These are phyloP conservation scores for Aspergillus melleus DNA, from an alignment of 2,329 filamentous ascomycete species.

Conservation along the genomic window DNA sequence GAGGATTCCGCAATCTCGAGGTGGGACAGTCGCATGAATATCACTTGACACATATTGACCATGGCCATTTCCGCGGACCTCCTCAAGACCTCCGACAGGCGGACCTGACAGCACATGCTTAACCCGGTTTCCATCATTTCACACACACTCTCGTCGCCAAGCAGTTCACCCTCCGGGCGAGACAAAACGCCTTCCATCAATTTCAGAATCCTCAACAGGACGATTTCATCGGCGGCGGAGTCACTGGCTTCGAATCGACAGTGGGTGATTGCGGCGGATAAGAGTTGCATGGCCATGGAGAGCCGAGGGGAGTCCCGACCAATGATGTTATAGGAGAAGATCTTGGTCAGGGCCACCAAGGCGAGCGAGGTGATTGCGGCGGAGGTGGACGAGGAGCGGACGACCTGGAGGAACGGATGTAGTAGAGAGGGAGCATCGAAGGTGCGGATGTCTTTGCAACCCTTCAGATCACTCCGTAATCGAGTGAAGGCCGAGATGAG, in stretches of 20 bases:
- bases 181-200: constrained; percentile 99
- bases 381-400: constrained; percentile 92
- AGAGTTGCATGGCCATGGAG: constrained; percentile 85
- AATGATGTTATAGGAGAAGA: constrained; percentile 92
- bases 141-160: constrained; percentile 98
- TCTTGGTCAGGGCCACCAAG: constrained; percentile 90
- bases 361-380: constrained; percentile 95
- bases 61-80: constrained; percentile 94
- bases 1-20: constrained; percentile 74
- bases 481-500: constrained; percentile 93
- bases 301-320: constrained; percentile 81
- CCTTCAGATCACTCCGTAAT: constrained; percentile 81
- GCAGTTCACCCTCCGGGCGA: constrained; percentile 82
- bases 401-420: constrained; percentile 93
- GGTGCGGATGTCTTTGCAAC: constrained; percentile 81
- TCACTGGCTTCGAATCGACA: constrained; percentile 98
- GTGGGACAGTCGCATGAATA: constrained; percentile 89
- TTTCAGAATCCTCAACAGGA: constrained; percentile 88
- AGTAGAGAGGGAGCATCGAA: constrained; percentile 90
- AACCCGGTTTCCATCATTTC: constrained; percentile 99
- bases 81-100: constrained; percentile 85
- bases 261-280: constrained; percentile 94
- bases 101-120: constrained; percentile 93
- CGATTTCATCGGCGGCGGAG: constrained; percentile 90
- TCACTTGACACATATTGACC: constrained; percentile 98